Conservation (phyloP, 805 yeast species). For the Cephaloascus fragrans region DNA sequence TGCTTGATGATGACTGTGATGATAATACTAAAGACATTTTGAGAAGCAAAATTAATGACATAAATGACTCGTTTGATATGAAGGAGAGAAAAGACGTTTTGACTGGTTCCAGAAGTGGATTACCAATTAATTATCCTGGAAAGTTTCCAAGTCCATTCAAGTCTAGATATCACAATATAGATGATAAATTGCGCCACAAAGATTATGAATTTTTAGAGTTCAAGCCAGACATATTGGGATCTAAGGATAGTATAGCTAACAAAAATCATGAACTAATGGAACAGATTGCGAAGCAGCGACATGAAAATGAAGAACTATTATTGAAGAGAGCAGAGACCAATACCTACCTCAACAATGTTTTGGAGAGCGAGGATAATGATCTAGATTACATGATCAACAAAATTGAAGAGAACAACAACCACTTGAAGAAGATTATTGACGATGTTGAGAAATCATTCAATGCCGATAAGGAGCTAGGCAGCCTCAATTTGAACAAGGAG, state of each 20-base stretch:
- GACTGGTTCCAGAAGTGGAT: neutral
- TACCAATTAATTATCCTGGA: neutral
- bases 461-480: neutral
- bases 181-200: neutral
- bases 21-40: neutral
- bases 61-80: too few species aligned
- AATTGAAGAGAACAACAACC: constrained; percentile 8
- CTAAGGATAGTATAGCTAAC: neutral
- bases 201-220: neutral
- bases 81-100: too few species aligned
- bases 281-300: neutral
- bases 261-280: neutral
- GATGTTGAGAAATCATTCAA: neutral
- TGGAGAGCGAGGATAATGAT: neutral
- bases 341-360: neutral
- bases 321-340: neutral
- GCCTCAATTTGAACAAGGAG: too few species aligned
- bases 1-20: neutral
- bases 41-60: neutral
- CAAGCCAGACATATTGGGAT: too few species aligned
- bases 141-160: neutral
- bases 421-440: constrained; percentile 12
- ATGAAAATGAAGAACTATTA: neutral
- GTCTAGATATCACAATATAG: neutral
- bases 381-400: constrained; percentile 3